These are phyloP conservation scores for Salix koriyanagi DNA, from an alignment of 345 rosid genomes.

Conservation along the genomic window DNA sequence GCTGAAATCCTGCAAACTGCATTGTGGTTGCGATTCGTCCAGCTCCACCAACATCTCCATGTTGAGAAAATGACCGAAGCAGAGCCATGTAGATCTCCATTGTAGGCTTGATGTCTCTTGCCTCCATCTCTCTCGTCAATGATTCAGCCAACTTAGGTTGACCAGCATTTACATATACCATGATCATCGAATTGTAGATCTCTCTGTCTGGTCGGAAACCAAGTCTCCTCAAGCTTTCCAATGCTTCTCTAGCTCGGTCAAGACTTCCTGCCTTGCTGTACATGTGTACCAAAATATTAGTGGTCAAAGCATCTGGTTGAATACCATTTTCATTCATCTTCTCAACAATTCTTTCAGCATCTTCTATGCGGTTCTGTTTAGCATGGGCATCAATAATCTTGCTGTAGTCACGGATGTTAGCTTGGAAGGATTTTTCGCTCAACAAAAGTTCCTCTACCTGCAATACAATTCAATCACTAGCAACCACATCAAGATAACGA, in stretches of 20 bases:
- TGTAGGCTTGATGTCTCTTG: conserved; percentile 42
- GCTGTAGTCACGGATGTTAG: conserved; percentile 55
- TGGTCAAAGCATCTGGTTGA: conserved; percentile 53
- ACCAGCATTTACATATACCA: conserved; percentile 64
- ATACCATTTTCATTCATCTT: conserved; percentile 66
- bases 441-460: conserved; percentile 71
- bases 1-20: conserved; percentile 42
- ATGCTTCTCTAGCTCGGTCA: conserved; percentile 61
- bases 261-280: conserved; percentile 68
- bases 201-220: conserved; percentile 62
- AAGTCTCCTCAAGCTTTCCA: conserved; percentile 48
- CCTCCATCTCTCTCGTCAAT: conserved; percentile 54
- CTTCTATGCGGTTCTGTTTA: conserved; percentile 48
- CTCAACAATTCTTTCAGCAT: conserved; percentile 64
- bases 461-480: conserved; percentile 17
- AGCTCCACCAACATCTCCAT: conserved; percentile 46
- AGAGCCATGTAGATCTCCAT: conserved; percentile 62
- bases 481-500: conserved; percentile 10
- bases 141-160: conserved; percentile 42
- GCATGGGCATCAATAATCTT: conserved; percentile 68
- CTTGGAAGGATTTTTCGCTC: conserved; percentile 60
- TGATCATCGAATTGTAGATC: conserved; percentile 66
- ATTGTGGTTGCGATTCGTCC: conserved; percentile 39
- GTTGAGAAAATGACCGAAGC: conserved; percentile 56
- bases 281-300: conserved; percentile 56